Conservation (phyloP, 2,329 filamentous ascomycete genomes). For the Epichloe scottii region DNA sequence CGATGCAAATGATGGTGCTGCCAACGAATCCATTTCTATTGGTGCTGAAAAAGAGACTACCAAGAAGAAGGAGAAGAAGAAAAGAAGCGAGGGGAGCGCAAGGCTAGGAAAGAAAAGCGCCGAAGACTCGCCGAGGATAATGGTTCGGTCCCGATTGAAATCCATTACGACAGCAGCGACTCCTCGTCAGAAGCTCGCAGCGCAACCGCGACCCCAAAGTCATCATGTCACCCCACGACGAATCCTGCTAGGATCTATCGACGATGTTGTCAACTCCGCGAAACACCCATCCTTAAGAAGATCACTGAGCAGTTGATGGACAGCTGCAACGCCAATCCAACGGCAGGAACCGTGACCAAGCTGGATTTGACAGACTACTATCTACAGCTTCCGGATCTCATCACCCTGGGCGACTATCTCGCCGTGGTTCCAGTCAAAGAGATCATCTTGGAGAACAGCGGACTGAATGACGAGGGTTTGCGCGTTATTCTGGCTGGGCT, state of each 20-base stretch:
- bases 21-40: constrained; percentile 7
- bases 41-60: constrained; percentile 30
- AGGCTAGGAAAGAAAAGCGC: constrained; percentile 83
- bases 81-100: constrained; percentile 82
- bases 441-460: constrained; percentile 75
- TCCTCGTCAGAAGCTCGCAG: constrained; percentile 28
- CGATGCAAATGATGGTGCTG: constrained; percentile 14
- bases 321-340: constrained; percentile 49
- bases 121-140: constrained; percentile 76
- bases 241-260: constrained; percentile 89
- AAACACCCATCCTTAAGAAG: constrained; percentile 83
- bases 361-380: constrained; percentile 77
- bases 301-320: constrained; percentile 79
- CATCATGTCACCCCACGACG: constrained; percentile 53
- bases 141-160: constrained; percentile 72
- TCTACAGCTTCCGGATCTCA: constrained; percentile 69
- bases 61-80: constrained; percentile 92
- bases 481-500: constrained; percentile 78
- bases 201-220: constrained; percentile 13
- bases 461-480: constrained; percentile 74
- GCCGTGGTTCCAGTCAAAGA: constrained; percentile 86
- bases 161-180: constrained; percentile 59
- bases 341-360: constrained; percentile 66
- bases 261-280: constrained; percentile 83
- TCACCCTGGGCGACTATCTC: constrained; percentile 86